A percentile compares a stretch with the other conserved stretches of the same genome.
These are phyloP conservation scores for Curvularia verruculosa DNA, from an alignment of 2,329 filamentous ascomycete genomes.

Conservation along the genomic window DNA sequence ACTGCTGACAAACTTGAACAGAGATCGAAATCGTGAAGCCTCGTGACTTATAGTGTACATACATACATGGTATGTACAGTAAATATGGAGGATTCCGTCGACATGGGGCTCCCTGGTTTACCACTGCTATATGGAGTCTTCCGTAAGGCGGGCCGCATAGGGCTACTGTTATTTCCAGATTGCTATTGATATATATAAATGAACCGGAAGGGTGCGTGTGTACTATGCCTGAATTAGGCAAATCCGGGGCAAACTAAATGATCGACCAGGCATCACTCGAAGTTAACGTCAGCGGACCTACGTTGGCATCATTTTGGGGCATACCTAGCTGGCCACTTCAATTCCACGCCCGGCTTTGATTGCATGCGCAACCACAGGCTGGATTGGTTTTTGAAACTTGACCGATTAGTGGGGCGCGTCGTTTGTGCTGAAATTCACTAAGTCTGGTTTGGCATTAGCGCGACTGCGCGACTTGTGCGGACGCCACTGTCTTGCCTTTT, in stretches of 20 bases:
- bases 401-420: slow-evolving; percentile 14
- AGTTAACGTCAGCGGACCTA: neutral
- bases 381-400: slow-evolving; percentile 1
- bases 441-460: slow-evolving; percentile 6
- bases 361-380: neutral
- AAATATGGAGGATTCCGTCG: neutral
- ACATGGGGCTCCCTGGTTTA: neutral
- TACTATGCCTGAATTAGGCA: neutral
- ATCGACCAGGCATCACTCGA: slow-evolving; percentile 5
- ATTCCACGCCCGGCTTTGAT: neutral
- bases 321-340: neutral
- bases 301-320: neutral
- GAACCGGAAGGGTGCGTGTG: neutral
- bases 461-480: slow-evolving; percentile 34
- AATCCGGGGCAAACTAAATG: slow-evolving; percentile 15
- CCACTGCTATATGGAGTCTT: neutral
- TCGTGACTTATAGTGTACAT: neutral
- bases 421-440: slow-evolving; percentile 27
- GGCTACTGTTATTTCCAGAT: slow-evolving; percentile 11
- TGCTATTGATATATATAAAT: slow-evolving; percentile 9
- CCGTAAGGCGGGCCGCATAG: slow-evolving; percentile 3
- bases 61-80: too few relatives aligned
- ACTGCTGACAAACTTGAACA: neutral
- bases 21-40: neutral
- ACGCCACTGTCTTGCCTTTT: slow-evolving; percentile 12